Conservation (phyloP, 2,329 filamentous ascomycete genomes). For the Chlorencoelia australis region DNA sequence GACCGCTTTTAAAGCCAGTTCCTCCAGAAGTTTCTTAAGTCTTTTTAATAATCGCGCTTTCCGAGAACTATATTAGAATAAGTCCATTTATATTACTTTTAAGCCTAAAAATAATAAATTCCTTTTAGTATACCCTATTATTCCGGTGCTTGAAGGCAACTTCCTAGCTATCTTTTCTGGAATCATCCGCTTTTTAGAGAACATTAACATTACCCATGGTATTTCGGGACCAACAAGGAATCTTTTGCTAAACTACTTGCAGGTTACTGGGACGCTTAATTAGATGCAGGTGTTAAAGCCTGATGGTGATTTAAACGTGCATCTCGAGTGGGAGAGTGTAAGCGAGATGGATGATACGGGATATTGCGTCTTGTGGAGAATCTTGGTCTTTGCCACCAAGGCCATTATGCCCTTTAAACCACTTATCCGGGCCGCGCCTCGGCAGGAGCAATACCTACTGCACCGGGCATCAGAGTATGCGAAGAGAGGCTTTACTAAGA, state of each 20-base stretch:
- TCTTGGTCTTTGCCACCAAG: not conserved
- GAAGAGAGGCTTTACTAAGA: slow-evolving; percentile 1
- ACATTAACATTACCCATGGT: slow-evolving; percentile 5
- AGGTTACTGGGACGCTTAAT: slow-evolving; percentile 8
- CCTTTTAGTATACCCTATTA: not conserved
- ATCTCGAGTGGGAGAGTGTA: slow-evolving; percentile 1
- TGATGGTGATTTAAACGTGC: slow-evolving; percentile 1
- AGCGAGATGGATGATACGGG: slow-evolving; percentile 1
- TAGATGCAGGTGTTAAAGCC: slow-evolving; percentile 1
- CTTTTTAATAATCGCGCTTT: slow-evolving; percentile 9
- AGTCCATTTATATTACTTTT: slow-evolving; percentile 7
- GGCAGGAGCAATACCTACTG: not conserved
- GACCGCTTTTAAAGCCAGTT: slow-evolving; percentile 8
- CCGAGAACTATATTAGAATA: slow-evolving; percentile 12
- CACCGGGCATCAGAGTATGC: not conserved
- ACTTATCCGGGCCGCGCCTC: not conserved
- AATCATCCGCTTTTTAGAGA: slow-evolving; percentile 9
- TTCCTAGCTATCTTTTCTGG: slow-evolving; percentile 9
- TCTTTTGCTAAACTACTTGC: slow-evolving; percentile 12
- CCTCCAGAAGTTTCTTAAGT: slow-evolving; percentile 8
- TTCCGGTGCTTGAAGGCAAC: slow-evolving; percentile 3
- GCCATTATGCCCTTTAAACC: not conserved
- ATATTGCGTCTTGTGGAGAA: not conserved
- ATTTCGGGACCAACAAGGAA: slow-evolving; percentile 8
- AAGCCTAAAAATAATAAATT: not conserved